These are phyloP conservation scores for Curvularia verruculosa DNA, from an alignment of 2,329 filamentous ascomycete genomes.

Conservation along the genomic window DNA sequence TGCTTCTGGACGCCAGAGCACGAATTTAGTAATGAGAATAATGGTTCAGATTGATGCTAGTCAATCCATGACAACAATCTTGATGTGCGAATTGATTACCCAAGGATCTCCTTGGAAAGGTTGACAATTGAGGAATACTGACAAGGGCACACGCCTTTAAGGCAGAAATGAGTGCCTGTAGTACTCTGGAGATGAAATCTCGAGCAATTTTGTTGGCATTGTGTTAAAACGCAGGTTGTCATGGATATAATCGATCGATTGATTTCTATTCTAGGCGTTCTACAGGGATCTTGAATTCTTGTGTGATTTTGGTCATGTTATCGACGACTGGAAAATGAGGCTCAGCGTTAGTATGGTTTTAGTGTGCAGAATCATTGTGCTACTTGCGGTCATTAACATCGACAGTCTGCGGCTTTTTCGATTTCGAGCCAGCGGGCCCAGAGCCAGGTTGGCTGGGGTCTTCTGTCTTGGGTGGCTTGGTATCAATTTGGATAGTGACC, in stretches of 20 bases:
- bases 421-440: not conserved
- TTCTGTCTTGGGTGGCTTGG: slow-evolving; percentile 52
- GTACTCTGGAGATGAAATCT: not conserved
- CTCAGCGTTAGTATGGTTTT: not conserved
- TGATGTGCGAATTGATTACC: not conserved
- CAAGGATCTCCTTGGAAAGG: not conserved
- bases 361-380: slow-evolving; percentile 1
- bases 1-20: not conserved
- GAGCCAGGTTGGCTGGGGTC: slow-evolving; percentile 28
- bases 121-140: not conserved
- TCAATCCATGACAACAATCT: not conserved
- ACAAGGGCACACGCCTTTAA: not conserved
- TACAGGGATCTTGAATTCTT: slow-evolving; percentile 43
- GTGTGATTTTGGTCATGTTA: slow-evolving; percentile 41
- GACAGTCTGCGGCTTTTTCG: slow-evolving; percentile 17
- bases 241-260: not conserved
- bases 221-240: not conserved
- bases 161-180: too few relatives aligned
- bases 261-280: slow-evolving; percentile 41
- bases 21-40: not conserved
- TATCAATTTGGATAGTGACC: slow-evolving; percentile 59
- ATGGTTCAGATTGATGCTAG: not conserved
- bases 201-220: not conserved
- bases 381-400: slow-evolving; percentile 32
- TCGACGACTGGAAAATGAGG: slow-evolving; percentile 20